Conservation (phyloP, 1,139 yeast species). For the Geotrichum macrosporum region DNA sequence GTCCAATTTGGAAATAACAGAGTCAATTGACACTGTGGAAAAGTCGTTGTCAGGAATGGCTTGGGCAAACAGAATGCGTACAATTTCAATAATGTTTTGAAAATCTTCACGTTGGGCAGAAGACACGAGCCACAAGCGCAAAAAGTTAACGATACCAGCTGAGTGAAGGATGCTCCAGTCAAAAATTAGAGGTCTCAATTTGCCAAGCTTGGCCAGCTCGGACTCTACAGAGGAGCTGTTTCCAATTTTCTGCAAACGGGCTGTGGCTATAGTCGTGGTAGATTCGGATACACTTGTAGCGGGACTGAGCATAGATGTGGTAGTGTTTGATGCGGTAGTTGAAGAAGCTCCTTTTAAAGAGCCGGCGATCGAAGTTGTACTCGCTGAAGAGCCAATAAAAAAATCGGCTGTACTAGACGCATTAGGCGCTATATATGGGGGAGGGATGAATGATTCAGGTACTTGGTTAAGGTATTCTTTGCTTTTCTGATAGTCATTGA, state of each 20-base stretch:
- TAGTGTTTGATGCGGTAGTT: conserved; percentile 6
- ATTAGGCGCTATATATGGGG: conserved; percentile 23
- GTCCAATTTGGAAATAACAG: conserved; percentile 36
- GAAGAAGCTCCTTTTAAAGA: conserved; percentile 1
- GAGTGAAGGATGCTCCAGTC: conserved; percentile 56
- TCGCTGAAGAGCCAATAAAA: not conserved
- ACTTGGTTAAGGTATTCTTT: conserved; percentile 12
- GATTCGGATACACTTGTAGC: conserved; percentile 18
- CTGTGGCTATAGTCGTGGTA: conserved; percentile 14
- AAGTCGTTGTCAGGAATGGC: conserved; percentile 32
- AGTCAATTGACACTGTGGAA: conserved; percentile 26
- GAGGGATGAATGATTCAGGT: conserved; percentile 28
- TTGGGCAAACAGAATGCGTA: conserved; percentile 37
- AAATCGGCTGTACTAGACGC: conserved; percentile 23
- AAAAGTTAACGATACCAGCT: conserved; percentile 52
- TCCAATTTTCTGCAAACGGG: conserved; percentile 17
- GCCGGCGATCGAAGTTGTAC: conserved; percentile 3
- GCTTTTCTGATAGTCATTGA: conserved; percentile 22
- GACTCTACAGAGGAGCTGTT: conserved; percentile 23
- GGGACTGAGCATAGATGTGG: conserved; percentile 20
- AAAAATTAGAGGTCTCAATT: conserved; percentile 46
- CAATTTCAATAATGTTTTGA: conserved; percentile 46
- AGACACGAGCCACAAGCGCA: conserved; percentile 67
- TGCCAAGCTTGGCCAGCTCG: conserved; percentile 34
- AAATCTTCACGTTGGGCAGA: conserved; percentile 53